These are phyloP conservation scores for Suhomyces vadensis DNA, from an alignment of 805 yeast genomes.

Conservation along the genomic window DNA sequence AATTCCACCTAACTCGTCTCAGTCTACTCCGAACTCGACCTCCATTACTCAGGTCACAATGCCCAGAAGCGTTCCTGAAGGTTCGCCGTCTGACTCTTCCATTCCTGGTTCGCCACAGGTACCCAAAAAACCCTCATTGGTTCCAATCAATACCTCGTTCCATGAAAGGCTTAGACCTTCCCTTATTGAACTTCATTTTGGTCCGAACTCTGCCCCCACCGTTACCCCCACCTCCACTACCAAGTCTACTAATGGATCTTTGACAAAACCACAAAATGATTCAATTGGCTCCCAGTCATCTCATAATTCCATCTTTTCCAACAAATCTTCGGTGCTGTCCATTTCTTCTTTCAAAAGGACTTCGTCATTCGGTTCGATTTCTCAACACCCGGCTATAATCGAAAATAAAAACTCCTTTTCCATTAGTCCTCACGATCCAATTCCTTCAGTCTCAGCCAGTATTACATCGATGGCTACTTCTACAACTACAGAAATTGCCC, in stretches of 20 bases:
- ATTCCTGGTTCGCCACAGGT: slow-evolving; percentile 15
- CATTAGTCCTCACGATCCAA: slow-evolving; percentile 21
- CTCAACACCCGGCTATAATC: slow-evolving; percentile 16
- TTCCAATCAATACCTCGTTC: slow-evolving; percentile 18
- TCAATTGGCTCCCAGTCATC: slow-evolving; percentile 32
- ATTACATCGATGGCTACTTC: no score
- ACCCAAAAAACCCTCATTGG: slow-evolving; percentile 17
- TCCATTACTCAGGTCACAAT: no score
- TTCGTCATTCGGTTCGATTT: slow-evolving; percentile 32
- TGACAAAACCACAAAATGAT: slow-evolving; percentile 16
- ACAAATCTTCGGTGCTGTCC: slow-evolving; percentile 37
- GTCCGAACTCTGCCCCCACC: slow-evolving; percentile 3
- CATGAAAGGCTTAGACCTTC: slow-evolving; percentile 38
- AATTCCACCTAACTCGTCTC: no score
- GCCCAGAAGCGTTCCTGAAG: slow-evolving; percentile 15
- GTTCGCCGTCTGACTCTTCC: slow-evolving; percentile 8
- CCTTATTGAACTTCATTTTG: slow-evolving; percentile 32
- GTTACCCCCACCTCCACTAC: neutral
- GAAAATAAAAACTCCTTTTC: slow-evolving; percentile 17
- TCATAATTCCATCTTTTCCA: slow-evolving; percentile 36
- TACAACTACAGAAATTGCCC: neutral
- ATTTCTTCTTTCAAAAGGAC: slow-evolving; percentile 27
- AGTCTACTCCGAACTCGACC: neutral
- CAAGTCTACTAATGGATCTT: neutral
- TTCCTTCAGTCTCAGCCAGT: slow-evolving; percentile 3